Evolutionary conservation across 306 rosid genomes (phyloP).

Genomic region (Fagus sylvatica): DNA sequence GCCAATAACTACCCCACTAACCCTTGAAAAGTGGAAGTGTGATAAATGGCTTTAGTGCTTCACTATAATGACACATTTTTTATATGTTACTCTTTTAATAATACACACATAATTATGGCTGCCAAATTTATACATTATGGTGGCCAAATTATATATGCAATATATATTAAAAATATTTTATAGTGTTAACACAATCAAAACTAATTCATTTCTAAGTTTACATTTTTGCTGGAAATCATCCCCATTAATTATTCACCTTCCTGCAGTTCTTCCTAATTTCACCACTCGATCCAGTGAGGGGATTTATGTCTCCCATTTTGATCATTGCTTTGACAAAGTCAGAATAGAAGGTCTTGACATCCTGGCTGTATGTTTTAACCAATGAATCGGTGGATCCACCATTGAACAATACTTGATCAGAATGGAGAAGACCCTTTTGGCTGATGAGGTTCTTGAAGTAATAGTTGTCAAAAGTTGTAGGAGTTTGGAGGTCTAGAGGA

Average conservation of each 20-base stretch:
- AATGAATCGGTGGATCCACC: constrained; percentile 75
- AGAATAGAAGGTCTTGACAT: constrained; percentile 30
- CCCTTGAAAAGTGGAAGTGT: too few relatives aligned
- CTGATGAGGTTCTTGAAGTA: constrained; percentile 62
- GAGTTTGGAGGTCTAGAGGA: constrained; percentile 51
- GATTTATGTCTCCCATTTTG: constrained; percentile 71
- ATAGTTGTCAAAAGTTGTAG: constrained; percentile 52
- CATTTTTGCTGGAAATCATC: too few relatives aligned
- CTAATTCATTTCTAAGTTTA: too few relatives aligned
- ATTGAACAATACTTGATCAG: constrained; percentile 61
- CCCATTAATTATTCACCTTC: constrained; percentile 21
- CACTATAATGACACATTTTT: too few relatives aligned
- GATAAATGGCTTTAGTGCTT: too few relatives aligned
- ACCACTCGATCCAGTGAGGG: constrained; percentile 70
- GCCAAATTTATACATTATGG: too few relatives aligned
- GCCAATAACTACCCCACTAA: too few relatives aligned
- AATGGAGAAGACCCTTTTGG: constrained; percentile 67
- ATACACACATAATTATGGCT: too few relatives aligned
- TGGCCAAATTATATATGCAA: too few relatives aligned
- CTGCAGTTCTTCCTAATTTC: constrained; percentile 74
- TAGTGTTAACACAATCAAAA: too few relatives aligned
- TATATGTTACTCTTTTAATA: too few relatives aligned
- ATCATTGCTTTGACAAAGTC: constrained; percentile 70
- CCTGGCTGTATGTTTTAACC: constrained; percentile 45
- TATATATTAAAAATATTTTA: too few relatives aligned